Percentiles rank a stretch among this genome's conserved stretches.
Evolutionary conservation across 371 early-diverging fungal genomes (phyloP).

Genomic region (Mortierella sp.): DNA sequence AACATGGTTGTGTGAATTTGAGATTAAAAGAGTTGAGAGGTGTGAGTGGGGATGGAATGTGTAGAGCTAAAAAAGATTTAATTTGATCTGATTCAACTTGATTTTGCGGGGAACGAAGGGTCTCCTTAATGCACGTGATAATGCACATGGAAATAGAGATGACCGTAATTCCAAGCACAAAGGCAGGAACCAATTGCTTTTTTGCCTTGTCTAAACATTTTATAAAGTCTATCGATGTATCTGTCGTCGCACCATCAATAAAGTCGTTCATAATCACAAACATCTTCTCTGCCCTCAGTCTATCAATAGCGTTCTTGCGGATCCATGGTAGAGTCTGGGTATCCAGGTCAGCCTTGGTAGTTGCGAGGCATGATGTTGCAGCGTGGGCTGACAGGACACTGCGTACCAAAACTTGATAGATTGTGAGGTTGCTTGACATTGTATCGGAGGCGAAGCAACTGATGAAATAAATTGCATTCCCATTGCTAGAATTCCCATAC

Average conservation of each 20-base stretch:
- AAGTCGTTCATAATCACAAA: constrained; percentile 36
- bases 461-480: too few relatives aligned
- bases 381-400: constrained; percentile 18
- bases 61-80: not conserved
- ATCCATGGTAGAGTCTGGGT: constrained; percentile 31
- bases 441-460: too few relatives aligned
- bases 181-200: not conserved
- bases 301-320: constrained; percentile 17
- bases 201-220: not conserved
- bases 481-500: too few relatives aligned
- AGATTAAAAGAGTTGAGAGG: constrained; percentile 8
- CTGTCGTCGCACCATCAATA: constrained; percentile 34
- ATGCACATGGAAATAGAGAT: not conserved
- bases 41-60: not conserved
- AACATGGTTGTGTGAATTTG: constrained; percentile 26
- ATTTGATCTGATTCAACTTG: not conserved
- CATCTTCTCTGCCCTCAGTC: constrained; percentile 19
- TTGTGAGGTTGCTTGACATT: constrained; percentile 33
- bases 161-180: not conserved
- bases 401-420: constrained; percentile 32
- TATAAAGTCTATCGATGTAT: constrained; percentile 14
- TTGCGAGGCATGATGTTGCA: constrained; percentile 23
- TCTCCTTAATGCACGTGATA: not conserved
- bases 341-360: constrained; percentile 23
- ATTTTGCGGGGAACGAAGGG: not conserved